Evolutionary conservation across 192 early-diverging fungal genomes (phyloP), one percentile per base, ranked within the genome.

Genomic region (Gryganskiella cystojenkinii): DNA sequence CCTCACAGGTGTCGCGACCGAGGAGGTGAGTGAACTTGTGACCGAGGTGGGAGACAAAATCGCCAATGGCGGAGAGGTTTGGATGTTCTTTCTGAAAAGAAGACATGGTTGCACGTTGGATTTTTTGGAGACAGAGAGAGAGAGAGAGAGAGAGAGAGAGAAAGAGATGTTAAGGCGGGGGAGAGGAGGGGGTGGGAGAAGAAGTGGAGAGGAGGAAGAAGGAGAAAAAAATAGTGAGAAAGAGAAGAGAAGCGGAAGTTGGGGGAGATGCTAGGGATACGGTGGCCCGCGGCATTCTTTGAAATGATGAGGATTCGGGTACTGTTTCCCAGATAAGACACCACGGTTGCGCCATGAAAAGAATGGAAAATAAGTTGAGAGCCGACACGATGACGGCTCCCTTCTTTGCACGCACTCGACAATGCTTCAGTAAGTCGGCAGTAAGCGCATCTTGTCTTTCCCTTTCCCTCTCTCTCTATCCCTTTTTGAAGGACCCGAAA

Each of bases 31-130:
- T 25, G 59, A 76, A 20, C 50, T 63, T 76, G 60, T 52, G 35
- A 9, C 65, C 65, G 22, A 68, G 34, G 13, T 43, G 20, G 9
- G 59, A 59, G 34, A 68, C 73, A 64, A 76, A 62, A 47, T 63
- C 73, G 27, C 73, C 60, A 31, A 76, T 58, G 14, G 25, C 53
- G 20, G 73, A 56, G 14, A 68, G 59, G 19, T 68, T 64, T 9
- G 73, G 73, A 15, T 74, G 64, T 4, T 61, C 52, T 2, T 66
- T 28, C 1, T 61, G 35, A 34, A 74, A 67, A 45, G 71, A 33
- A 45, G 71, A 33, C 71, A 74, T 74, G 34, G 34, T 22, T 24
- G 47, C n/a, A n/a, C n/a, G n/a, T n/a, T n/a, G n/a, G n/a, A n/a
- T n/a, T n/a, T n/a, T 13, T 24, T 17, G 25, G 33, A 15, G n/a